Percentiles rank a stretch among this genome's conserved stretches.
phyloP scores from a whole-genome alignment of 2,329 filamentous ascomycete genomes.

The Ceratocystis diversiconidia region DNA sequence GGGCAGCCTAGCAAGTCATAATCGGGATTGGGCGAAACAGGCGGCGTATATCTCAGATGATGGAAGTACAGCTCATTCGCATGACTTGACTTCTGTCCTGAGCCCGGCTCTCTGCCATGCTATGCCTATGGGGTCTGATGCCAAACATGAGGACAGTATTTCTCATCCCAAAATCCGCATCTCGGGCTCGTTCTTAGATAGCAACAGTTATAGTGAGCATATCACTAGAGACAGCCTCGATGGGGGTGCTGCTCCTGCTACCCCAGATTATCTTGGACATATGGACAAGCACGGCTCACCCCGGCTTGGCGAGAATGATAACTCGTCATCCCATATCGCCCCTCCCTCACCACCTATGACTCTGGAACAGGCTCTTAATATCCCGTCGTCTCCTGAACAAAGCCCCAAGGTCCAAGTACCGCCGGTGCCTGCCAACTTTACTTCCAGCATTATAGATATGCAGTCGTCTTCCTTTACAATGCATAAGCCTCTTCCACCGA shows the following conservation, averaged over 20 bases:
- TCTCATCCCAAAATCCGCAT: constrained; percentile 22
- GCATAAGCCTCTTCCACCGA: constrained; percentile 34
- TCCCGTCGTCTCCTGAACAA: constrained; percentile 22
- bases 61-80: background rate
- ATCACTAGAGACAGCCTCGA: constrained; percentile 40
- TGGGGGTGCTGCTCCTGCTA: constrained; percentile 38
- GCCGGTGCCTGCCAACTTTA: constrained; percentile 23
- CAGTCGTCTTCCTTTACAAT: constrained; percentile 26
- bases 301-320: background rate
- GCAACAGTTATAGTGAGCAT: constrained; percentile 35
- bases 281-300: constrained; percentile 2
- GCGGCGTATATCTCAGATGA: constrained; percentile 30
- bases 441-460: background rate
- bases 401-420: constrained; percentile 26
- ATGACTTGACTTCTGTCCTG: constrained; percentile 21
- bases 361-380: constrained; percentile 33
- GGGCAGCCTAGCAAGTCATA: constrained; percentile 22
- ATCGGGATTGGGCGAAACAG: constrained; percentile 39
- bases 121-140: constrained; percentile 36
- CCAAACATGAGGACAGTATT: constrained; percentile 24
- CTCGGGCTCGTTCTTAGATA: constrained; percentile 33
- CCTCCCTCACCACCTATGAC: constrained; percentile 35
- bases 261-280: constrained; percentile 4
- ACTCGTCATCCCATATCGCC: constrained; percentile 18
- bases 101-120: constrained; percentile 22